phyloP scores from a whole-genome alignment of 441 rosid species.

The Breynia disticha region DNA sequence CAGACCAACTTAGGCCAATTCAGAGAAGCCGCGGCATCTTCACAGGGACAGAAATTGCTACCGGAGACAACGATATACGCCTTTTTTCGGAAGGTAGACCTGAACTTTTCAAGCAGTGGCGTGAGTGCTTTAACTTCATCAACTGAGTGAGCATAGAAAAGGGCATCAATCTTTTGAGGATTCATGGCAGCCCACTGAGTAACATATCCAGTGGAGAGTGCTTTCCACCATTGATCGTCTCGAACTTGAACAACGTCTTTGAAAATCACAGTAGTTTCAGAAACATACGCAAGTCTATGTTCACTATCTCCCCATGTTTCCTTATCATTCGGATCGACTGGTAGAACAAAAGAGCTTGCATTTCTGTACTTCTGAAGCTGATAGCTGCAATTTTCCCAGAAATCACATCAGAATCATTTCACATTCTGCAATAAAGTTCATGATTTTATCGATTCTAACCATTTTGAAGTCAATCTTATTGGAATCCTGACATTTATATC shows the following conservation, averaged over 20 bases:
- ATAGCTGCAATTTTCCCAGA: conserved; percentile 41
- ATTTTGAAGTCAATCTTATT: too few species aligned
- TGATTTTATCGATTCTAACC: too few species aligned
- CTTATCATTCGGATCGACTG: conserved; percentile 70
- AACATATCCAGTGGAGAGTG: conserved; percentile 70
- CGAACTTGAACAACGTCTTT: conserved; percentile 84
- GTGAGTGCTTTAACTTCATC: conserved; percentile 64
- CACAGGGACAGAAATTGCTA: conserved; percentile 73
- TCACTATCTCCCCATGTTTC: conserved; percentile 99
- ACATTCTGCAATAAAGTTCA: too few species aligned
- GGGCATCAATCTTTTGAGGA: conserved; percentile 85
- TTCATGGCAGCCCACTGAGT: conserved; percentile 99
- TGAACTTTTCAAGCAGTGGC: conserved; percentile 77
- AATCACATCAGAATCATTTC: conserved; percentile 9
- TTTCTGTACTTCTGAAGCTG: conserved; percentile 94
- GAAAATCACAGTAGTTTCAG: conserved; percentile 94
- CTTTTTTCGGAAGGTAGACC: conserved; percentile 77
- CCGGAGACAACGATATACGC: conserved; percentile 87
- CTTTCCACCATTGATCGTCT: conserved; percentile 98
- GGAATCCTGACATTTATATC: too few species aligned
- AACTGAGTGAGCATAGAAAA: conserved; percentile 78
- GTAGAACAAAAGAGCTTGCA: conserved; percentile 86
- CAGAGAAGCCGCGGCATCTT: conserved; percentile 61
- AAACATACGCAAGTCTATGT: conserved; percentile 86
- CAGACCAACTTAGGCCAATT: conserved; percentile 76